Evolutionary conservation across 2,329 filamentous ascomycete genomes (phyloP), one percentile per base, ranked within the genome.

Genomic region (Paraphoma sp.): DNA sequence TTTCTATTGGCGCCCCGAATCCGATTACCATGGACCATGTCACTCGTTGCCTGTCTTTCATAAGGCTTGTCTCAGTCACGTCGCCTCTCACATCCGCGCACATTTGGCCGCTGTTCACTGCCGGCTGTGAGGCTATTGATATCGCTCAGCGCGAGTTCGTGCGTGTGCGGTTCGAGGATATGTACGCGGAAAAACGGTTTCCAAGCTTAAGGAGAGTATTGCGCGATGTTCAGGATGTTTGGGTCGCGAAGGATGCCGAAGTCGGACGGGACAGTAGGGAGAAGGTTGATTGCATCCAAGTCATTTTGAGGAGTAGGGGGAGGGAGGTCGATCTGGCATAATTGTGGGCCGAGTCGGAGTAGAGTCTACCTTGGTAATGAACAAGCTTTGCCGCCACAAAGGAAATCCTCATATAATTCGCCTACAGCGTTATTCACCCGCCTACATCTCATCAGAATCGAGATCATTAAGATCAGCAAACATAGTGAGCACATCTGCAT

Each of bases 81-180:
- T 74, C 71, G 2, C 60, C 70, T 3, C 62, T 74, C 14, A 64
- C 63, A 1, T 63, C 70, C 1, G 63, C 69, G 12, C 71, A 74
- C 16, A 57, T 68, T n/a, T 74, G 71, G 71, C 71, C 71, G n/a
- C 45, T 74, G 5, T 73, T 68, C 42, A 70, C 69, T 3, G 71
- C 71, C 9, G 71, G 71, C 1, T 74, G 71, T 53, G 71, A 74
- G 43, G 65, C 64, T 6, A 59, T 68, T 16, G 55, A 65, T 36
- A 12, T 17, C 8, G 31, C 40, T 9, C 64, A 72, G 14, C 68
- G 71, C 7, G 55, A 64, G 29, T 73, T 69, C 30, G 68, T 74
- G 7, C 57, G 63, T 9, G 45, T 60, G n/a, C 62, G 71, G 11
- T 73, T 72, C 28, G 54, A 56, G 4, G 56, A 56, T 9, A 67